Conservation (phyloP, 2,329 filamentous ascomycete genomes). For the Xylaria sp. region DNA sequence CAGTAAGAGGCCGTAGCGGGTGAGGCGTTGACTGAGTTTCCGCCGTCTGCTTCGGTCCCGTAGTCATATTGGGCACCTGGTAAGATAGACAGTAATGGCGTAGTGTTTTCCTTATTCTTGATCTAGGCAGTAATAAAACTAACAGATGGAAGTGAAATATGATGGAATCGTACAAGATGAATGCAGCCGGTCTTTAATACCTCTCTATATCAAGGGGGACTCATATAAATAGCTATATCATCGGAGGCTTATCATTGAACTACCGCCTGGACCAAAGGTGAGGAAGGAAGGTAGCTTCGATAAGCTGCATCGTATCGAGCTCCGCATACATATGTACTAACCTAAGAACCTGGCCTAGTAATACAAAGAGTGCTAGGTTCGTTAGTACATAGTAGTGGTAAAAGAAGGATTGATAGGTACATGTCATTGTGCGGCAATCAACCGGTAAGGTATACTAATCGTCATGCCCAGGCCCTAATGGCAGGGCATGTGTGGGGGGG, state of each 20-base stretch:
- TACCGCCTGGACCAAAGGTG: conserved; percentile 2
- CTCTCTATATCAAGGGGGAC: conserved; percentile 10
- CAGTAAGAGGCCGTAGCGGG: conserved; percentile 45
- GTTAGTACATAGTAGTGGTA: neutral
- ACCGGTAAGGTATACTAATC: conserved; percentile 16
- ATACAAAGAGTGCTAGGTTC: neutral
- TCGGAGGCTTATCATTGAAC: conserved; percentile 24
- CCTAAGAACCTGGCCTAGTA: conserved; percentile 4
- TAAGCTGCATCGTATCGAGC: conserved; percentile 20
- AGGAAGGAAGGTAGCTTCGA: conserved; percentile 22
- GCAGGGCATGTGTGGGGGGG: conserved; percentile 24
- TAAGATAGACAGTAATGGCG: neutral
- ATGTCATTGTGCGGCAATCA: conserved; percentile 13
- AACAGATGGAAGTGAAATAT: conserved; percentile 1
- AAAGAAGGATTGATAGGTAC: conserved; percentile 20
- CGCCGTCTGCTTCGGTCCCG: conserved; percentile 14
- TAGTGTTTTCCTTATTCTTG: neutral
- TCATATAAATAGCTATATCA: conserved; percentile 17
- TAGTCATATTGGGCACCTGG: conserved; percentile 21
- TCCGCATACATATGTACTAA: neutral
- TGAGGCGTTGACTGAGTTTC: conserved; percentile 35
- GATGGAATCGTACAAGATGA: conserved; percentile 3
- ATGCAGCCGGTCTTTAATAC: conserved; percentile 17
- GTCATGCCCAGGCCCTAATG: conserved; percentile 12
- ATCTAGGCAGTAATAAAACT: neutral